A percentile compares a stretch with the other conserved stretches of the same genome.
phyloP scores from a whole-genome alignment of 345 rosid genomes.

The Pugionium dolabratum region DNA sequence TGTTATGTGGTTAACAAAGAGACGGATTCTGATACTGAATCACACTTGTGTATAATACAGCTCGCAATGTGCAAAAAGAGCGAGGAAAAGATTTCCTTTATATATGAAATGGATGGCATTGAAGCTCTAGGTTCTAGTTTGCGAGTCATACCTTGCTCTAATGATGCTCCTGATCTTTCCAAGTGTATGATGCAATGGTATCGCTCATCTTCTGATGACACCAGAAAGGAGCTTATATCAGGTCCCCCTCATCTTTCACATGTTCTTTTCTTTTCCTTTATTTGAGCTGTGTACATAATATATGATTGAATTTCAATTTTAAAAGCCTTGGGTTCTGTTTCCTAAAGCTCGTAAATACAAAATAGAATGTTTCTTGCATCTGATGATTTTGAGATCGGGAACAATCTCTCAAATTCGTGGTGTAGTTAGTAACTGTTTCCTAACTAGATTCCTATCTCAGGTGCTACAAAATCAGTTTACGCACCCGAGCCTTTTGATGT shows the following conservation, averaged over 20 bases:
- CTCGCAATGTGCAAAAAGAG: slow-evolving; percentile 64
- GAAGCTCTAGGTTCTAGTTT: slow-evolving; percentile 85
- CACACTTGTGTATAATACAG: slow-evolving; percentile 44
- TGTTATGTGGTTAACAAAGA: slow-evolving; percentile 11
- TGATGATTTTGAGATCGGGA: too few relatives aligned
- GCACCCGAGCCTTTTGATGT: slow-evolving; percentile 97
- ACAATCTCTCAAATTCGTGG: too few relatives aligned
- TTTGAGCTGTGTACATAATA: too few relatives aligned
- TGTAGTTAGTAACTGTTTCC: neutral
- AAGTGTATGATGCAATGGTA: slow-evolving; percentile 82
- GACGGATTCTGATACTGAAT: slow-evolving; percentile 19
- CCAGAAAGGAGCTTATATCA: slow-evolving; percentile 82
- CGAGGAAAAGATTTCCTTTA: slow-evolving; percentile 49
- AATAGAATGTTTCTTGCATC: too few relatives aligned
- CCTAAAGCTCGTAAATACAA: too few relatives aligned
- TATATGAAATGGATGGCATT: slow-evolving; percentile 78
- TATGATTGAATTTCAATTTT: too few relatives aligned
- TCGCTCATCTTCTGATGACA: slow-evolving; percentile 69
- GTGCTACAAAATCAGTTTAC: slow-evolving; percentile 83
- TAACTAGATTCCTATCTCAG: slow-evolving; percentile 47
- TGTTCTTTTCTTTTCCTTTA: too few relatives aligned
- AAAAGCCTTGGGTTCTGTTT: too few relatives aligned
- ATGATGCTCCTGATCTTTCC: slow-evolving; percentile 68
- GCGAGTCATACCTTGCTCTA: slow-evolving; percentile 64
- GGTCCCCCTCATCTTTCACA: slow-evolving; percentile 43